Base-by-base conservation (phyloP, 2,329 filamentous ascomycete genomes). In the Pseudogymnoascus sp. region DNA sequence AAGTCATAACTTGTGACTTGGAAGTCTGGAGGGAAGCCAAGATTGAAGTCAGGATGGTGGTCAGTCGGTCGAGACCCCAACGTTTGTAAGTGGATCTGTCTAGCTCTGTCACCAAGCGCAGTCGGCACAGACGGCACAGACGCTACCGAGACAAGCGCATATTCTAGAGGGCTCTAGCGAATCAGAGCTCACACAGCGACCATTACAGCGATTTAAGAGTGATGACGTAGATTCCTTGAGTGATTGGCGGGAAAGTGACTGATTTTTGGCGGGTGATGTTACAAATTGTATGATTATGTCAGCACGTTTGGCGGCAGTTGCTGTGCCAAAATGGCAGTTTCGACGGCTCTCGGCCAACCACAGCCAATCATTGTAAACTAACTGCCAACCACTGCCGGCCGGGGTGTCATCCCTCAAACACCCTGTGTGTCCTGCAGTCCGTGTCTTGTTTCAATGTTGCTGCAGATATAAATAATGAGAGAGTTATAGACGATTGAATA, bases 331-430 rank as follows among this genome's bases (percentile, higher is more conserved):
- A 18, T 56, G 25, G 25, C 50, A 56, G 50, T 12, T 50, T 34
- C n/a, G n/a, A 56, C 10, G 31, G 46, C 46, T 53, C 25, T 18
- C 46, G 11, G n/a, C 46, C 4, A 31, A 31, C 21, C n/a, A 53
- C 46, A 16, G 46, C 46, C 46, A 53, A 53, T 53, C 46, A 53
- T 8, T 31, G 7, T 8, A 8, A 31, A 31, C 28, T 31, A 53
- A 11, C n/a, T 34, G 8, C 46, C 46, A 31, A 53, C 46, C n/a
- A 34, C 25, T 31, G 46, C 25, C 46, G n/a, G 10, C 4, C n/a
- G 8, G n/a, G 25, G 46, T 53, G 46, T 53, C 46, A 56, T 56
- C 50, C 50, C 50, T 34, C 50, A 56, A 56, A 56, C 50, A 10
- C 50, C 50, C 25, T 34, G 4, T 34, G n/a, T 56, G 10, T 56